Evolutionary conservation across 441 rosid species (phyloP), one percentile per base, ranked within the genome.

Genomic region (Jatropha multifida): DNA sequence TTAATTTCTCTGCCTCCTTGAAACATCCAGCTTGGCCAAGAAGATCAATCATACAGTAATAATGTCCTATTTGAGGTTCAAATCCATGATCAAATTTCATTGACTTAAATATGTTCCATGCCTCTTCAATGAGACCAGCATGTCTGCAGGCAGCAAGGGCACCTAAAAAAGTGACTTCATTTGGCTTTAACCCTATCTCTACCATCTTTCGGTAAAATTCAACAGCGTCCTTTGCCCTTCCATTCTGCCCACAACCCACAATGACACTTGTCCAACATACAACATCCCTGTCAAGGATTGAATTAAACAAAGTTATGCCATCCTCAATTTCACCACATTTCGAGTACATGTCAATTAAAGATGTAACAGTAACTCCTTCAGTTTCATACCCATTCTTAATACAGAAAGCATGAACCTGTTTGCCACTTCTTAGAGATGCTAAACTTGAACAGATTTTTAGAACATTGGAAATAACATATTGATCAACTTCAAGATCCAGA

Each of bases 81-180:
- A 88, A 73, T 55, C 88, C 90, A 74, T 85, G 73, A 49, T 84
- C 80, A 48, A 49, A 69, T 76, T 77, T 87, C 92, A 90, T 90
- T 51, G 82, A 77, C 68, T 81, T 75, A 69, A 88, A 84, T 67
- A 90, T 66, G 51, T 61, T 54, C 85, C 84, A 80, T 17, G 88
- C 91, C 77, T 88, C 86, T 74, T 79, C 88, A 52, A 86, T 80
- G 52, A 87, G 72, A 71, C 92, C 92, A 65, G 90, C 86, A 79
- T 91, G 92, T 76, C 93, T 81, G 59, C 94, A 91, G 77, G 89
- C 91, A 18, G 90, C 78, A 76, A 91, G 90, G 79, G 89, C 85
- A 63, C 92, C 91, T 3, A 86, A 75, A 72, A 85, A 90, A 26
- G 94, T 90, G 72, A 90, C 86, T 72, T 88, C 92, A 78, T 91